phyloP scores from a whole-genome alignment of 805 yeast species.

The Kregervanrija fluxuum region DNA sequence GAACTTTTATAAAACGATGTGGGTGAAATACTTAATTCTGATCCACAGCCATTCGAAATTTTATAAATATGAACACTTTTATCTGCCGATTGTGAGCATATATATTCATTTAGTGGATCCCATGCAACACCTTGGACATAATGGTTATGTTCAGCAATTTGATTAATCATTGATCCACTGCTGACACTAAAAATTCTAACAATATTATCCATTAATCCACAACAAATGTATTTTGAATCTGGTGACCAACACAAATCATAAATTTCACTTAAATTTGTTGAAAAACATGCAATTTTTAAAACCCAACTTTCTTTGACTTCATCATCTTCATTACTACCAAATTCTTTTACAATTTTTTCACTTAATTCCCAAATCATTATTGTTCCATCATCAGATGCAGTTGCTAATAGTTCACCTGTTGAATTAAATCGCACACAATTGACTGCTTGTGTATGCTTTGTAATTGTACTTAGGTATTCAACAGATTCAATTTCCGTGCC shows the following conservation, averaged over 20 bases:
- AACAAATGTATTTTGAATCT: constrained; percentile 61
- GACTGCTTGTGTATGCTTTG: constrained; percentile 91
- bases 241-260: constrained; percentile 96
- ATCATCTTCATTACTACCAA: constrained; percentile 48
- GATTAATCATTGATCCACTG: constrained; percentile 50
- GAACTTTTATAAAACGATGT: constrained; percentile 41
- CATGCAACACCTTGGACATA: constrained; percentile 95
- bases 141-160: constrained; percentile 69
- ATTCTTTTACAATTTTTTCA: constrained; percentile 48
- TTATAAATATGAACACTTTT: constrained; percentile 69
- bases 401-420: constrained; percentile 63
- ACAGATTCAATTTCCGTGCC: constrained; percentile 33
- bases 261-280: constrained; percentile 59
- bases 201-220: constrained; percentile 88
- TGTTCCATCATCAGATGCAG: constrained; percentile 95
- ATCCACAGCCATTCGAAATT: constrained; percentile 19
- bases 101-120: constrained; percentile 78
- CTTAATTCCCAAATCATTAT: constrained; percentile 71
- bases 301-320: constrained; percentile 71
- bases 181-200: constrained; percentile 58
- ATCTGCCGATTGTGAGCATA: constrained; percentile 90
- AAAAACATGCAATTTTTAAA: constrained; percentile 48
- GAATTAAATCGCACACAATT: constrained; percentile 81
- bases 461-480: constrained; percentile 70
- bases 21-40: constrained; percentile 29